These are phyloP conservation scores for Zygosaccharomyces gambellarensis DNA, from an alignment of 805 yeast species.

Conservation along the genomic window DNA sequence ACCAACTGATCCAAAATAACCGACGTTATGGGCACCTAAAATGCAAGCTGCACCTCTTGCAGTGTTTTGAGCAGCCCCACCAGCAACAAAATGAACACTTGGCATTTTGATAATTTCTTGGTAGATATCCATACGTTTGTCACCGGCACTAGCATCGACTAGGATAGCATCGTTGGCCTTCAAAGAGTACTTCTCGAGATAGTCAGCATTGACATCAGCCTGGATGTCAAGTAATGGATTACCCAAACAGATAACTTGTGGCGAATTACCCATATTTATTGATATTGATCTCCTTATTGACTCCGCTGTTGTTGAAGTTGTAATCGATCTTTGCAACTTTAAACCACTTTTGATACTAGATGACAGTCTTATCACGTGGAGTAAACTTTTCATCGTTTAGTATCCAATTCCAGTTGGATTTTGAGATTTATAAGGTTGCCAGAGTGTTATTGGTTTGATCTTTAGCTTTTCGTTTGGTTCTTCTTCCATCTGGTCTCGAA, in stretches of 20 bases:
- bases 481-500: too few relatives aligned
- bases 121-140: constrained; percentile 78
- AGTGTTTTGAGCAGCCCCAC: constrained; percentile 99
- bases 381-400: background rate
- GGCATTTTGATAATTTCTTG: constrained; percentile 64
- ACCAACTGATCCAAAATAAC: constrained; percentile 95
- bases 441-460: background rate
- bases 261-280: constrained; percentile 9
- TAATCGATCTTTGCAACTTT: background rate
- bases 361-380: constrained; percentile 1
- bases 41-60: constrained; percentile 97
- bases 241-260: constrained; percentile 71
- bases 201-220: constrained; percentile 62
- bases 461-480: too few relatives aligned
- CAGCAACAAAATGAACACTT: constrained; percentile 75
- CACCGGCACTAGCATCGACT: constrained; percentile 50
- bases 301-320: background rate
- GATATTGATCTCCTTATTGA: background rate
- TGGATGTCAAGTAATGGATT: constrained; percentile 89
- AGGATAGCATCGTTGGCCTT: constrained; percentile 93
- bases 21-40: constrained; percentile 74
- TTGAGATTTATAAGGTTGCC: background rate
- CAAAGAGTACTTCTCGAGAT: constrained; percentile 72
- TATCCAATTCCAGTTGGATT: background rate
- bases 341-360: background rate